phyloP scores from a whole-genome alignment of 2,329 filamentous ascomycete species.

The Parastagonospora nodorum region DNA sequence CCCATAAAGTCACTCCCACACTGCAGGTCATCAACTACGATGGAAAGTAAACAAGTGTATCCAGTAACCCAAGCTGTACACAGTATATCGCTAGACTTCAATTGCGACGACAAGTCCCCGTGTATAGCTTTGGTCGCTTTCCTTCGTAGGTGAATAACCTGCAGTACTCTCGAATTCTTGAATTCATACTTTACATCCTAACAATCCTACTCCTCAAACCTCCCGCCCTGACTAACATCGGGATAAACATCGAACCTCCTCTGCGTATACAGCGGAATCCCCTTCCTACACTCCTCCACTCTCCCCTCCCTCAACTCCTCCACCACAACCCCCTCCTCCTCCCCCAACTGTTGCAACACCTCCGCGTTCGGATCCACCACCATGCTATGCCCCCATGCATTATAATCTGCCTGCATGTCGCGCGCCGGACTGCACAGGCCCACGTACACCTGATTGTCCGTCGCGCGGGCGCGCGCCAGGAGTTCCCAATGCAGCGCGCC shows the following conservation, averaged over 20 bases:
- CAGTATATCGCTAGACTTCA: too few relatives aligned
- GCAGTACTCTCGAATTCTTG: not conserved
- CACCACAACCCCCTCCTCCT: constrained; percentile 75
- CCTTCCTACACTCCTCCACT: constrained; percentile 57
- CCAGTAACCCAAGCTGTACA: too few relatives aligned
- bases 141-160: too few relatives aligned
- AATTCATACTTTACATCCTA: not conserved
- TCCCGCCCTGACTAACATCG: constrained; percentile 73
- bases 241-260: constrained; percentile 94
- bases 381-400: constrained; percentile 91
- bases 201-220: constrained; percentile 43
- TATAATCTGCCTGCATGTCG: constrained; percentile 76
- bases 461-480: constrained; percentile 77
- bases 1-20: not conserved
- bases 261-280: constrained; percentile 84
- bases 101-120: too few relatives aligned
- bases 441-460: constrained; percentile 95
- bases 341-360: constrained; percentile 78
- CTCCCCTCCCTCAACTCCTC: constrained; percentile 55
- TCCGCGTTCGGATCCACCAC: constrained; percentile 85
- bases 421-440: constrained; percentile 89
- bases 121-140: too few relatives aligned
- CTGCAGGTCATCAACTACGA: not conserved
- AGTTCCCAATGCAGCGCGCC: constrained; percentile 91
- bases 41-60: too few relatives aligned